A percentile compares a stretch with the other conserved stretches of the same genome.
Conservation (phyloP, 2,329 filamentous ascomycete species). For the Exophiala alcalophila region DNA sequence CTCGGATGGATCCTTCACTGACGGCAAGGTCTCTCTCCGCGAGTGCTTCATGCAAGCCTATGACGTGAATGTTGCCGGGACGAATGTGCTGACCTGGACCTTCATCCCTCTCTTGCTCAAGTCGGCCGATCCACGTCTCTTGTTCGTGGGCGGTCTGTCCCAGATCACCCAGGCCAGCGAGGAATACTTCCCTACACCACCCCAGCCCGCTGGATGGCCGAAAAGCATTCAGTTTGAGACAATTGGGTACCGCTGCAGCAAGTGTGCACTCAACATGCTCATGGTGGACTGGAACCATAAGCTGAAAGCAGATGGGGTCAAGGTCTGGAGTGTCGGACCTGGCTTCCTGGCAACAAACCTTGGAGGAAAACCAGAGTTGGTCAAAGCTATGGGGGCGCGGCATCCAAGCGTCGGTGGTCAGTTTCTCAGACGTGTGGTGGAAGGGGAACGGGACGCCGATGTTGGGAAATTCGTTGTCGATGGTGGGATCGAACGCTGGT, state of each 20-base stretch:
- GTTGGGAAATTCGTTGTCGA: conserved; percentile 34
- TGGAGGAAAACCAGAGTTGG: conserved; percentile 33
- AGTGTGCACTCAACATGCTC: conserved; percentile 47
- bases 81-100: conserved; percentile 22
- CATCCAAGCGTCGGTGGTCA: conserved; percentile 34
- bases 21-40: conserved; percentile 36
- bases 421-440: conserved; percentile 29
- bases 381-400: conserved; percentile 23
- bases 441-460: conserved; percentile 35
- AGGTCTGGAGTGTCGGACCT: conserved; percentile 48
- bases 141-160: conserved; percentile 40
- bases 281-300: conserved; percentile 34
- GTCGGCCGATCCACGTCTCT: conserved; percentile 25
- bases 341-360: conserved; percentile 49
- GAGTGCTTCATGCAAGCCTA: conserved; percentile 40
- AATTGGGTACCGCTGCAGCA: conserved; percentile 40
- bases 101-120: conserved; percentile 37
- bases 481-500: conserved; percentile 33
- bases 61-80: conserved; percentile 28
- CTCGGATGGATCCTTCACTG: conserved; percentile 35
- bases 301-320: conserved; percentile 45
- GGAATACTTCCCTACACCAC: conserved; percentile 25
- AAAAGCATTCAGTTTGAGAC: conserved; percentile 34
- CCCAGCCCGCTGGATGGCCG: conserved; percentile 43
- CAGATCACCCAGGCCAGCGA: conserved; percentile 13